phyloP scores from a whole-genome alignment of 257 asterid species.

The Orobanche coerulescens region DNA sequence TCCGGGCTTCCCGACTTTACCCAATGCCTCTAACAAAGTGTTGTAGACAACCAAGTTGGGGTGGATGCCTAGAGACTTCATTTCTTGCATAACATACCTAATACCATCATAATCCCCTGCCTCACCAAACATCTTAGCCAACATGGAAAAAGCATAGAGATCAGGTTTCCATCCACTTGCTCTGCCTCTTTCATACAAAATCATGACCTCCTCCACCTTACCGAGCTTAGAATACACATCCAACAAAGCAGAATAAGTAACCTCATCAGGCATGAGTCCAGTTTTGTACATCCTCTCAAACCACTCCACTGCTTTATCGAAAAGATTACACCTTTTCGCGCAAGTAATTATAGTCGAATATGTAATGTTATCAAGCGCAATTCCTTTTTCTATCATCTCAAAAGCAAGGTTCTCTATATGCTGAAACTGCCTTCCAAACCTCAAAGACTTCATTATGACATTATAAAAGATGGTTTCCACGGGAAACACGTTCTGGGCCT shows the following conservation, averaged over 20 bases:
- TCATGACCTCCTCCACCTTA: conserved; percentile 81
- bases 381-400: conserved; percentile 66
- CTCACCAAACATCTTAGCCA: conserved; percentile 85
- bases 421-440: conserved; percentile 79
- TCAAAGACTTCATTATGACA: conserved; percentile 78
- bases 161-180: conserved; percentile 97
- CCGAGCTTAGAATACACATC: conserved; percentile 86
- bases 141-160: conserved; percentile 58
- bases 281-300: conserved; percentile 95
- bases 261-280: conserved; percentile 95
- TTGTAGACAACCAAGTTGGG: conserved; percentile 86
- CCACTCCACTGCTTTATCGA: conserved; percentile 91
- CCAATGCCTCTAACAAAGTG: conserved; percentile 79
- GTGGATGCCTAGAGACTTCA: conserved; percentile 63
- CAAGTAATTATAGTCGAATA: conserved; percentile 85
- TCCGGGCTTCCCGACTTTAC: conserved; percentile 87
- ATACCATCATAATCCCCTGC: conserved; percentile 94
- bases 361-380: conserved; percentile 77
- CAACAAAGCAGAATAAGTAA: conserved; percentile 78
- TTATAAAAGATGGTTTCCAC: conserved; percentile 86
- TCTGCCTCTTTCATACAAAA: conserved; percentile 82
- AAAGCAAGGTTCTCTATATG: conserved; percentile 64
- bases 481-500: conserved; percentile 46
- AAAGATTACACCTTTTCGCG: conserved; percentile 82
- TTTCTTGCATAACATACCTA: conserved; percentile 66